Base-by-base conservation (phyloP, 2,329 filamentous ascomycete species). In the Cladosporium velox region DNA sequence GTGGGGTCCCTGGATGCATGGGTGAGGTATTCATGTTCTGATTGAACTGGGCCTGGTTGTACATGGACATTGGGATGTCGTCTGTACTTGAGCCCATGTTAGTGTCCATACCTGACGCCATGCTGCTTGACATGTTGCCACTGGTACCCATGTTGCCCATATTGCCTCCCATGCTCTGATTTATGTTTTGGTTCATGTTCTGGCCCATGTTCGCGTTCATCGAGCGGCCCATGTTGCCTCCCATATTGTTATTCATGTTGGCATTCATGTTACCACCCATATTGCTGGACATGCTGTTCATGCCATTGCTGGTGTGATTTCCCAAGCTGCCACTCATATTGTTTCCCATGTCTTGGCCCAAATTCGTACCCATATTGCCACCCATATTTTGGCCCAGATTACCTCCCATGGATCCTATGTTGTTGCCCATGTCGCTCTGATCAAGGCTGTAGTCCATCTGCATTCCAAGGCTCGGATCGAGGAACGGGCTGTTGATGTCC, bases 281-380 rank as follows among this genome's bases (percentile, higher is more conserved):
- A 24, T 74, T 54, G 34, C 14, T 2, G 4, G n/a, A 24, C 30
- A 38, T 54, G 24, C 15, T 28, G 15, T 11, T 32, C 26, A 54
- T 55, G 18, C 32, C 67, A 8, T 30, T 32, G 28, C 28, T 34
- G 10, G 34, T 41, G 26, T 15, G n/a, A 10, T 55, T 60, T 11
- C n/a, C 21, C 47, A 63, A 49, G 52, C 34, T 78, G 72, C 69
- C 70, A 32, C 75, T 72, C 30, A 74, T 69, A 49, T 66, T 69
- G 44, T 80, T 79, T 62, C 82, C 80, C 68, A 83, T 75, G 11
- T 77, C 68, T 77, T 83, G 80, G 58, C 74, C 70, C 71, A 83
- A 72, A 59, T 67, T 67, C 47, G 72, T 72, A 38, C 75, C 71
- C 44, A 61, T 51, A 21, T 35, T 28, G 14, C 7, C 44, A 35